Evolutionary conservation across 192 early-diverging fungal genomes (phyloP).

Genomic region (Linnemannia exigua): DNA sequence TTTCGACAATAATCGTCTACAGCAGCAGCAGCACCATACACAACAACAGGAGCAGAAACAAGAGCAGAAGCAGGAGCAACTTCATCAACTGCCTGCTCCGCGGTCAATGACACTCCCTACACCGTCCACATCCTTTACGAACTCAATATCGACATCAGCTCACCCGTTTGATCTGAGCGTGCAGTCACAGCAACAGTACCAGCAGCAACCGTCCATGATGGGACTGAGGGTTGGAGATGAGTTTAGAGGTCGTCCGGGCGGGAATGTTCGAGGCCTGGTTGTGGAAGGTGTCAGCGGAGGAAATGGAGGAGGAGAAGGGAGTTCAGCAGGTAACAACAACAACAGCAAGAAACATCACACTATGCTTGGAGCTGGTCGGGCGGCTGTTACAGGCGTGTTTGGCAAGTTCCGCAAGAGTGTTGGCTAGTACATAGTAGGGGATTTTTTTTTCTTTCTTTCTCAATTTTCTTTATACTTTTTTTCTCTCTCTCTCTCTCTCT

Average conservation of each 20-base stretch:
- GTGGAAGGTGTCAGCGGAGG: not conserved
- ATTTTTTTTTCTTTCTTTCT: no score
- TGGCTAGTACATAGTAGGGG: conserved; percentile 16
- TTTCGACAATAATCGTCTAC: not conserved
- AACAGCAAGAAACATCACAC: conserved; percentile 38
- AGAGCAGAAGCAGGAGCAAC: not conserved
- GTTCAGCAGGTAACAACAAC: not conserved
- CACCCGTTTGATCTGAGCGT: not conserved
- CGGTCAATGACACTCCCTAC: not conserved
- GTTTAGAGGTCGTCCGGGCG: no score
- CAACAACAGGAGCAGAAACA: not conserved
- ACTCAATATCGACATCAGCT: not conserved
- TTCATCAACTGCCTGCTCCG: no score
- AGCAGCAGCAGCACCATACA: not conserved
- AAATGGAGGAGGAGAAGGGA: conserved; percentile 3
- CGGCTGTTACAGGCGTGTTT: conserved; percentile 44
- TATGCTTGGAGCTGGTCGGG: conserved; percentile 37
- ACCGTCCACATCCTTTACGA: not conserved
- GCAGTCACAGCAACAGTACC: not conserved
- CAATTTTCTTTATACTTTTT: not conserved
- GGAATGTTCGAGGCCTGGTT: not conserved
- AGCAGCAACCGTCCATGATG: not conserved
- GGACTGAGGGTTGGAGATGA: not conserved
- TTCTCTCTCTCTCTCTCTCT: not conserved
- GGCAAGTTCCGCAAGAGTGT: conserved; percentile 52